These are phyloP conservation scores for Rhodotorula paludigena DNA, from an alignment of 768 basidiomycete genomes.

Conservation along the genomic window DNA sequence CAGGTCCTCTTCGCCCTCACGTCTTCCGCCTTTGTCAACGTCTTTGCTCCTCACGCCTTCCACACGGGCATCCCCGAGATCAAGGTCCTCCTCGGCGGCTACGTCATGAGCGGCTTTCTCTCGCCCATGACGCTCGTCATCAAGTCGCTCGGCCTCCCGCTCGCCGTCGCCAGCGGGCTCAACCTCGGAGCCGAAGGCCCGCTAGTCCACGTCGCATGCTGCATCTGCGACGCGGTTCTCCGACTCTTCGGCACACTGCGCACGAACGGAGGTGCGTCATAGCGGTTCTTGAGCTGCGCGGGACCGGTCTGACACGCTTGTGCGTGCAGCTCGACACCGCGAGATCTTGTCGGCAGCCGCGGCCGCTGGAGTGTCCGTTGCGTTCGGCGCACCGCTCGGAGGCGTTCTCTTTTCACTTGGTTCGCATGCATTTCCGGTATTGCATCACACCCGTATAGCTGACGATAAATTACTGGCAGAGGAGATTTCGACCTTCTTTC, in stretches of 20 bases:
- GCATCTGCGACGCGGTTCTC: conserved; percentile 86
- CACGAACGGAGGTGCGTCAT: conserved; percentile 69
- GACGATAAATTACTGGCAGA: conserved; percentile 2
- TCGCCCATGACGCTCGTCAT: conserved; percentile 71
- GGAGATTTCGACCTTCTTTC: conserved; percentile 42
- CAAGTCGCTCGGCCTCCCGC: conserved; percentile 78
- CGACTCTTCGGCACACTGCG: conserved; percentile 80
- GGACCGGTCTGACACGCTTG: not conserved
- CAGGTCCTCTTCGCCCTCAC: conserved; percentile 39
- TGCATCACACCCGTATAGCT: not conserved
- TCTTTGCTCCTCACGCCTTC: conserved; percentile 40
- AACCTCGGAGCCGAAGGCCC: conserved; percentile 53
- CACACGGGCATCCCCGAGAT: conserved; percentile 69
- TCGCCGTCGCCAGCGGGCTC: conserved; percentile 80
- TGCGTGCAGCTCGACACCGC: conserved; percentile 59
- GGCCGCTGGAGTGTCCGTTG: conserved; percentile 93
- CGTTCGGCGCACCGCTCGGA: conserved; percentile 90
- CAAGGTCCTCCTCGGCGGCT: conserved; percentile 83
- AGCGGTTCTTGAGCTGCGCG: too few species aligned
- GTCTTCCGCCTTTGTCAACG: conserved; percentile 39
- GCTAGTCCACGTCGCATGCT: conserved; percentile 88
- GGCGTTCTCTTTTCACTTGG: conserved; percentile 83
- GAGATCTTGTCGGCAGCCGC: conserved; percentile 94
- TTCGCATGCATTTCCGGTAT: not conserved
- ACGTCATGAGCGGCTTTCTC: conserved; percentile 29